A percentile compares a stretch with the other conserved stretches of the same genome.
Conservation (phyloP, 306 rosid species). For the Senna tora region DNA sequence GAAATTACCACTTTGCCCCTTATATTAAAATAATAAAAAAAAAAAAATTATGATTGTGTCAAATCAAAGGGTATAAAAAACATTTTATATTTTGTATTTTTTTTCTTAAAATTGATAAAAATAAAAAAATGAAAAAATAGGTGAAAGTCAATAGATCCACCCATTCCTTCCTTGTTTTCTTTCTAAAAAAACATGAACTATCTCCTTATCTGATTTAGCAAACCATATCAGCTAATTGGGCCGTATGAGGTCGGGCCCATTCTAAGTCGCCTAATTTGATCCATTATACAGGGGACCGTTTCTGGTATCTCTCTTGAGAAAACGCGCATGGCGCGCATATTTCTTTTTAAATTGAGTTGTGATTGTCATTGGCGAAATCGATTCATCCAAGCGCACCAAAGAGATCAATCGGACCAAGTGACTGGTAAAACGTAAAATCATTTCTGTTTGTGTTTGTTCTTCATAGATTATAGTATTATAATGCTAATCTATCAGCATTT, state of each 20-base stretch:
- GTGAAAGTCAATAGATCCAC: too few relatives aligned
- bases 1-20: too few relatives aligned
- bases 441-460: background rate
- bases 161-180: too few relatives aligned
- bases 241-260: background rate
- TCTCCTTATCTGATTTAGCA: background rate
- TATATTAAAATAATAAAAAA: too few relatives aligned
- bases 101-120: too few relatives aligned
- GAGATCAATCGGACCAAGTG: background rate
- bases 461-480: slow-evolving; percentile 7
- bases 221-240: background rate
- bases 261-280: background rate
- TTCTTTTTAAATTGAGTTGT: background rate
- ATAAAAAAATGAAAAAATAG: too few relatives aligned
- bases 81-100: too few relatives aligned
- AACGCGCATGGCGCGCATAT: slow-evolving; percentile 9
- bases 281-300: background rate
- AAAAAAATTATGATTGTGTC: too few relatives aligned
- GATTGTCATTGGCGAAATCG: background rate
- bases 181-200: too few relatives aligned
- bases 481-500: slow-evolving; percentile 27
- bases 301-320: background rate
- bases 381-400: background rate
- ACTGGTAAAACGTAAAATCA: slow-evolving; percentile 5
- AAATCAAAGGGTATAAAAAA: too few relatives aligned